Conservation (phyloP, 352 stramenopile species). For the Phytophthora nicotianae region DNA sequence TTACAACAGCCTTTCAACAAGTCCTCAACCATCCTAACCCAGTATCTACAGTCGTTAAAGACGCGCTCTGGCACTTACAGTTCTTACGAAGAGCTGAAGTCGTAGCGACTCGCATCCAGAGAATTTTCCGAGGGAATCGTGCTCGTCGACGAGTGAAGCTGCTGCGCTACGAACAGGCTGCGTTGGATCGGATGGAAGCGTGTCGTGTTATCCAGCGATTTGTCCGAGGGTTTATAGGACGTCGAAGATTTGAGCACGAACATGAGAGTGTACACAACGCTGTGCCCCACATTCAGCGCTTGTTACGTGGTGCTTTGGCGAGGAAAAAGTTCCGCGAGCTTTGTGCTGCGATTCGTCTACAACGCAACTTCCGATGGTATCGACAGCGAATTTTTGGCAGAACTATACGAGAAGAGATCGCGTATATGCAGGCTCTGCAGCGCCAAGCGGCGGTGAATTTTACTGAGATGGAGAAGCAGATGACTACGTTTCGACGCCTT, state of each 20-base stretch:
- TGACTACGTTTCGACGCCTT: constrained; percentile 53
- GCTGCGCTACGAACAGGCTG: constrained; percentile 45
- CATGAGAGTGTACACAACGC: constrained; percentile 37
- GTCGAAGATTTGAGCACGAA: constrained; percentile 45
- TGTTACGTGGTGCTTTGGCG: constrained; percentile 53
- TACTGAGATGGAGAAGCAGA: constrained; percentile 47
- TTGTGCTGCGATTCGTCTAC: constrained; percentile 44
- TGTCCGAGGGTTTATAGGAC: constrained; percentile 59
- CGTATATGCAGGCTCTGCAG: constrained; percentile 55
- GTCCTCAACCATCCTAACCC: constrained; percentile 48
- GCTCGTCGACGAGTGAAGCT: constrained; percentile 48
- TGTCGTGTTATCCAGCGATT: constrained; percentile 54
- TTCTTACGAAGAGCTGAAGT: constrained; percentile 55
- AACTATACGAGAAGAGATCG: constrained; percentile 60
- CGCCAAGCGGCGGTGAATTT: constrained; percentile 50
- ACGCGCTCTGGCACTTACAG: constrained; percentile 63
- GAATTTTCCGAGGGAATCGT: constrained; percentile 71
- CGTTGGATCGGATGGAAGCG: constrained; percentile 42
- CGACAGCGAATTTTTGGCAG: constrained; percentile 57
- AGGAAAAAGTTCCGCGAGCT: constrained; percentile 42
- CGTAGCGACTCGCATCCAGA: constrained; percentile 64
- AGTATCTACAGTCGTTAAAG: constrained; percentile 51
- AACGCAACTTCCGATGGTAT: constrained; percentile 66
- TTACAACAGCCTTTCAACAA: constrained; percentile 4
- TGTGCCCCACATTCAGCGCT: constrained; percentile 61